A percentile compares a stretch with the other conserved stretches of the same genome.
These are phyloP conservation scores for Phalaenopsis hybrid DNA, from an alignment of 116 monocot genomes.

Conservation along the genomic window DNA sequence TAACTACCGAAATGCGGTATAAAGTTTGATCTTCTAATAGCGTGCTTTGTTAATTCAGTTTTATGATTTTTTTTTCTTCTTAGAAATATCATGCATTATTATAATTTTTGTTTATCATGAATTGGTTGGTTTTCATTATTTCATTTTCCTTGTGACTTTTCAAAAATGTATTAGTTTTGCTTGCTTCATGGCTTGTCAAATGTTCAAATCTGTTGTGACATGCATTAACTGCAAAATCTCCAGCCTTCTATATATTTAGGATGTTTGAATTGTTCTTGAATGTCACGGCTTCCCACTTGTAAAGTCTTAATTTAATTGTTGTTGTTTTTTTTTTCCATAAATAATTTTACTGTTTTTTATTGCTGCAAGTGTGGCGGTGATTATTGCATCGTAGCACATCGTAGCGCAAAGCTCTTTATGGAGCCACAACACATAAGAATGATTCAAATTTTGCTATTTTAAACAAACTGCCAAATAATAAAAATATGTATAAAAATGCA, in stretches of 20 bases:
- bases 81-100: background rate
- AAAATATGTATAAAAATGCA: no score
- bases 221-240: background rate
- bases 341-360: background rate
- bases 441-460: no score
- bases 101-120: background rate
- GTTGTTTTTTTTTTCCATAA: background rate
- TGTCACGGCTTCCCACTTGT: background rate
- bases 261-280: background rate
- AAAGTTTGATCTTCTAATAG: background rate
- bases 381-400: background rate
- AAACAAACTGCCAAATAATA: no score
- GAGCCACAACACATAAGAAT: no score
- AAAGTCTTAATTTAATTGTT: background rate
- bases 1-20: constrained; percentile 80
- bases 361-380: background rate
- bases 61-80: background rate
- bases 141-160: background rate
- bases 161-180: background rate
- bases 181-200: background rate
- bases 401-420: no score
- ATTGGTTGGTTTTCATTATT: background rate
- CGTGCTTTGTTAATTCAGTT: background rate
- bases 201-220: background rate
- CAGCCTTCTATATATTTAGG: background rate